phyloP scores from a whole-genome alignment of 2,329 filamentous ascomycete genomes.

The Ophiocordyceps sinensis region DNA sequence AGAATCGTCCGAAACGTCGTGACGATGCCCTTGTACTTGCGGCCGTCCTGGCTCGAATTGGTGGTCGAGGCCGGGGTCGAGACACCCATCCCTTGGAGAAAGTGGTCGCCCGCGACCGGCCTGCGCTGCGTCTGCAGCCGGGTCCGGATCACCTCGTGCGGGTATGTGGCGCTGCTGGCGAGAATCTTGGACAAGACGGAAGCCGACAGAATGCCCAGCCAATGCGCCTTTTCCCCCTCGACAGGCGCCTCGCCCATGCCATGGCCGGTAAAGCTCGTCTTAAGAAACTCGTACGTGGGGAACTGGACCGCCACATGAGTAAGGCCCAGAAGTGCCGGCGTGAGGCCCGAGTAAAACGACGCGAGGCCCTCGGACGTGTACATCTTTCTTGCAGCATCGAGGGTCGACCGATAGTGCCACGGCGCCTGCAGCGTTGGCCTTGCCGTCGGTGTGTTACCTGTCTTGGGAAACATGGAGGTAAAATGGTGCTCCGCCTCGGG shows the following conservation, averaged over 20 bases:
- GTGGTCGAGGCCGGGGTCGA: constrained; percentile 14
- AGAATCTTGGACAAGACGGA: constrained; percentile 90
- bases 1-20: constrained; percentile 76
- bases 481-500: constrained; percentile 30
- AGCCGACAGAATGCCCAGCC: constrained; percentile 70
- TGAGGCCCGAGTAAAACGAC: constrained; percentile 91
- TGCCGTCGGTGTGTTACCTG: constrained; percentile 38
- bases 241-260: constrained; percentile 57
- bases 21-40: constrained; percentile 64
- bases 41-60: constrained; percentile 11
- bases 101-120: constrained; percentile 41
- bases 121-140: constrained; percentile 86
- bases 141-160: constrained; percentile 90
- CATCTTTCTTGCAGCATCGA: constrained; percentile 93
- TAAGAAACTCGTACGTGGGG: constrained; percentile 87
- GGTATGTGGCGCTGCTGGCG: constrained; percentile 90
- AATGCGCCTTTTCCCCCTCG: constrained; percentile 42
- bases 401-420: constrained; percentile 83
- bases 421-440: constrained; percentile 46
- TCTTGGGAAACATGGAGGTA: constrained; percentile 30
- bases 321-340: constrained; percentile 79
- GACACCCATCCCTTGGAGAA: constrained; percentile 34
- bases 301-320: constrained; percentile 97
- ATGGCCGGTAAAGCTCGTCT: constrained; percentile 76
- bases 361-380: constrained; percentile 75